These are phyloP conservation scores for Solanum neorickii DNA, from an alignment of 257 asterid species.

Conservation along the genomic window DNA sequence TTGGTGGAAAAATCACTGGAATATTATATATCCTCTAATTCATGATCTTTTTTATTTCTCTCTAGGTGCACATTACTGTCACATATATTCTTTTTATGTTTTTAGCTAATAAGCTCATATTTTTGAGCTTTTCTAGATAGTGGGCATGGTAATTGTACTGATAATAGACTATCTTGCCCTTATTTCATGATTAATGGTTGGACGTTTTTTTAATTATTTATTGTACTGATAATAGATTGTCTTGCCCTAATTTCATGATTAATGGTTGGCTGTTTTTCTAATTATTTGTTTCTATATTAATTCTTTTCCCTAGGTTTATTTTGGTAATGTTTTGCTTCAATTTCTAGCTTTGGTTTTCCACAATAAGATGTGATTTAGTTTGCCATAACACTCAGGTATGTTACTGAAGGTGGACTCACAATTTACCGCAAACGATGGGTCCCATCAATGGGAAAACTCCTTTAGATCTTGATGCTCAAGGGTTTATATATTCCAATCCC, in stretches of 20 bases:
- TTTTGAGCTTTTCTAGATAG: neutral
- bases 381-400: constrained; percentile 47
- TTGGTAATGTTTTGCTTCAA: neutral
- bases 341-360: neutral
- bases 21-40: neutral
- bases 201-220: neutral
- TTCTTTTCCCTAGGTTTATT: neutral
- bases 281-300: neutral
- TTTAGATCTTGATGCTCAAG: constrained; percentile 91
- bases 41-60: neutral
- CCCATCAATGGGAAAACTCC: constrained; percentile 96
- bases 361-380: constrained; percentile 11
- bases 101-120: neutral
- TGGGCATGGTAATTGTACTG: neutral
- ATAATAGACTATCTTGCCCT: neutral
- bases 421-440: constrained; percentile 98
- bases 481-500: constrained; percentile 79
- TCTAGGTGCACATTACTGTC: neutral
- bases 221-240: no score
- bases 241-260: no score
- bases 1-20: neutral
- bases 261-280: neutral
- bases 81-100: neutral
- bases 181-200: neutral
- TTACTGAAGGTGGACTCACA: constrained; percentile 94